phyloP scores from a whole-genome alignment of 208 protist genomes.

The Histomonas meleagridis region DNA sequence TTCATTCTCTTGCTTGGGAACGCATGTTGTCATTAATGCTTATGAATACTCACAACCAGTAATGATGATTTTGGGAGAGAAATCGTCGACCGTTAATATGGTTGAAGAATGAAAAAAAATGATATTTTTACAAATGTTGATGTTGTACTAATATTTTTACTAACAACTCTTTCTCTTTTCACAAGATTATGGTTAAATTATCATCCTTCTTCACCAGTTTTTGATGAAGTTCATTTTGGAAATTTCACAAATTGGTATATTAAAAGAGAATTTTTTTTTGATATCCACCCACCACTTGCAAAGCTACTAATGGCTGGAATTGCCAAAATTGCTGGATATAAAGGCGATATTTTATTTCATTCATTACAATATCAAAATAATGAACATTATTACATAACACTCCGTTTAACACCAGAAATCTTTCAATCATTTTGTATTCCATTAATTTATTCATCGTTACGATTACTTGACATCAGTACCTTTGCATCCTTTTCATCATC shows the following conservation, averaged over 20 bases:
- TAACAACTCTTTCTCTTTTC: no score
- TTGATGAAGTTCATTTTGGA: constrained; percentile 34
- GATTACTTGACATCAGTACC: not conserved
- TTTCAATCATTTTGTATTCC: not conserved
- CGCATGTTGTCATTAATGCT: no score
- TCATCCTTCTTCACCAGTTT: not conserved
- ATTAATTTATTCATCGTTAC: not conserved
- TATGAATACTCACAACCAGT: no score
- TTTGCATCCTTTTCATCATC: not conserved
- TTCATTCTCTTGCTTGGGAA: no score
- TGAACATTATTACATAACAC: not conserved
- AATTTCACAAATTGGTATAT: constrained; percentile 35
- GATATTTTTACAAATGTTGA: no score
- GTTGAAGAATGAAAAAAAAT: no score
- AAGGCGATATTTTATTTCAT: constrained; percentile 23
- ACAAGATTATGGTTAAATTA: not conserved
- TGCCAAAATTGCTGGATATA: not conserved
- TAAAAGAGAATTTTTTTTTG: not conserved
- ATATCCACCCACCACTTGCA: constrained; percentile 16
- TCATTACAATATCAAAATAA: not conserved
- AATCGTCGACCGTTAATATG: no score
- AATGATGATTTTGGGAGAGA: no score
- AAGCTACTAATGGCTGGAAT: constrained; percentile 4
- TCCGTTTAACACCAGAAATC: not conserved
- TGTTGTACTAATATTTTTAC: no score